Evolutionary conservation across 306 rosid genomes (phyloP).

Genomic region (Ziziphus jujuba): DNA sequence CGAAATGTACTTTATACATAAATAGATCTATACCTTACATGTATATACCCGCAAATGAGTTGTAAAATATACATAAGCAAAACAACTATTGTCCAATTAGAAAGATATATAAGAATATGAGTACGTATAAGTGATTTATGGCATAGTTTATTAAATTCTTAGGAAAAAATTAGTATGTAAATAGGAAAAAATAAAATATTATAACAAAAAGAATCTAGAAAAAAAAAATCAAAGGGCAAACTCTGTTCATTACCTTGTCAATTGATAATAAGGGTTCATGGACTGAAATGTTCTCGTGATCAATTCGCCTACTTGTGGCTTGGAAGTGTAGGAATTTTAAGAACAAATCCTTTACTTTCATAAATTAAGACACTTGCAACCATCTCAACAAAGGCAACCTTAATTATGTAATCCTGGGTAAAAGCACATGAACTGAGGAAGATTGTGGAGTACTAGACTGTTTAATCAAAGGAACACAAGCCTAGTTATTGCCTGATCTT

Average conservation of each 20-base stretch:
- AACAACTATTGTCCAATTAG: too few relatives aligned
- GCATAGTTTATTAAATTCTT: too few relatives aligned
- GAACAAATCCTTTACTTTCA: background rate
- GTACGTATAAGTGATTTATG: too few relatives aligned
- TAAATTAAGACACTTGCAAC: background rate
- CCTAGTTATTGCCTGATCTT: background rate
- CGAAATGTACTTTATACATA: too few relatives aligned
- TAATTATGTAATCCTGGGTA: background rate
- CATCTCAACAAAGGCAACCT: constrained; percentile 6
- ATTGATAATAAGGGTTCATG: constrained; percentile 8
- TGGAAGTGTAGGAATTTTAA: too few relatives aligned
- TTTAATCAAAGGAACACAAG: background rate
- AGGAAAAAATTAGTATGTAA: too few relatives aligned
- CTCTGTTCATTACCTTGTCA: constrained; percentile 10
- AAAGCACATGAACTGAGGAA: background rate
- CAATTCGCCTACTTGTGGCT: background rate
- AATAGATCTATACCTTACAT: too few relatives aligned
- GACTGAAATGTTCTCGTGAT: background rate
- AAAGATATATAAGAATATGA: too few relatives aligned
- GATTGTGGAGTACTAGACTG: fast-evolving
- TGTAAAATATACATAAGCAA: too few relatives aligned
- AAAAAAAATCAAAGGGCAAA: background rate
- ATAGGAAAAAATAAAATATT: background rate
- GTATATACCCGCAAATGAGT: too few relatives aligned
- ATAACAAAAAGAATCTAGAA: too few relatives aligned